A percentile compares a stretch with the other conserved stretches of the same genome.
phyloP scores from a whole-genome alignment of 768 basidiomycete genomes.

The Ramaria sp. region DNA sequence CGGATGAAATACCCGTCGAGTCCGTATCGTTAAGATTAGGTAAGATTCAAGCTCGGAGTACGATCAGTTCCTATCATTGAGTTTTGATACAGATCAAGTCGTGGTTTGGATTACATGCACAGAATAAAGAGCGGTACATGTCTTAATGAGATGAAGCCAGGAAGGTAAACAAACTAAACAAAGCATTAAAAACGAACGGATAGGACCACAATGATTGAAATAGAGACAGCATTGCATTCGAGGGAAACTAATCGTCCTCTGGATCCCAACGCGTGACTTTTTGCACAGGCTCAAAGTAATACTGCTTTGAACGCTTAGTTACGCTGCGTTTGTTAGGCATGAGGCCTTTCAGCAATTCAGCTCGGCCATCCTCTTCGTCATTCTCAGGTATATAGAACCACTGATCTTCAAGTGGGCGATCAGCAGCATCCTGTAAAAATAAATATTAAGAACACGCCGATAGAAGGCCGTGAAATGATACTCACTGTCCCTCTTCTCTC shows the following conservation, averaged over 20 bases:
- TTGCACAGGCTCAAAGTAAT: conserved; percentile 67
- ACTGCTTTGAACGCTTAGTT: conserved; percentile 80
- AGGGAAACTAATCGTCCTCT: conserved; percentile 39
- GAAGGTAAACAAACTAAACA: not conserved
- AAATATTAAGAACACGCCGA: conserved; percentile 2
- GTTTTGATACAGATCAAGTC: too few species aligned
- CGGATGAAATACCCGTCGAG: not conserved
- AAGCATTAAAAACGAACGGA: not conserved
- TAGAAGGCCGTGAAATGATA: conserved; percentile 5
- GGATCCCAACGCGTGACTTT: conserved; percentile 68
- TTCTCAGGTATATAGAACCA: conserved; percentile 73
- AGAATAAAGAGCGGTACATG: too few species aligned
- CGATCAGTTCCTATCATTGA: too few species aligned
- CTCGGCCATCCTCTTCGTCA: conserved; percentile 64
- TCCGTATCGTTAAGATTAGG: too few species aligned
- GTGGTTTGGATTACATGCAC: too few species aligned
- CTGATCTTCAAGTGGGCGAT: conserved; percentile 44
- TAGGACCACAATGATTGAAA: not conserved
- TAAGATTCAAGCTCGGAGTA: too few species aligned
- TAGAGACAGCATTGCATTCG: not conserved
- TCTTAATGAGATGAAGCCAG: not conserved
- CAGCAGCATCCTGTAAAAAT: conserved; percentile 34
- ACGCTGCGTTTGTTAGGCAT: conserved; percentile 71
- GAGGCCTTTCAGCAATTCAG: conserved; percentile 52
- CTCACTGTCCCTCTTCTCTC: conserved; percentile 52